A percentile compares a stretch with the other conserved stretches of the same genome.
Conservation (phyloP, 2,329 filamentous ascomycete genomes). For the Thermoascus crustaceus region DNA sequence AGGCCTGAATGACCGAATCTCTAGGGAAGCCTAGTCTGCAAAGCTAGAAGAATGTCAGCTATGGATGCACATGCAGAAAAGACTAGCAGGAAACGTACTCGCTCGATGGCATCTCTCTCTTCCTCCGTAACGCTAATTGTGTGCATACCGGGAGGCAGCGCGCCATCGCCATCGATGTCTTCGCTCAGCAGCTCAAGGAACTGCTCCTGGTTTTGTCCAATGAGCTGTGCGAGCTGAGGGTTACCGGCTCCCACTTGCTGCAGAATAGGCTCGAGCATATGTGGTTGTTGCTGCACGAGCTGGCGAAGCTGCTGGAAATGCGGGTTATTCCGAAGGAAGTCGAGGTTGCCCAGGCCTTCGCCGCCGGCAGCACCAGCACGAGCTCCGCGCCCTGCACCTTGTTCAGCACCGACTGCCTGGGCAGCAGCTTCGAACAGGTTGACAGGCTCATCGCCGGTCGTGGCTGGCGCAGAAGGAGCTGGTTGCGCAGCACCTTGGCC, state of each 20-base stretch:
- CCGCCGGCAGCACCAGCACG: conserved; percentile 40
- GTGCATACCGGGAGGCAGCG: conserved; percentile 76
- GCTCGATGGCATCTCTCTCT: conserved; percentile 92
- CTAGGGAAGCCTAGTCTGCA: conserved; percentile 89
- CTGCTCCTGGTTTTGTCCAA: conserved; percentile 83
- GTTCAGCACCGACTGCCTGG: conserved; percentile 54
- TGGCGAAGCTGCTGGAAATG: conserved; percentile 97
- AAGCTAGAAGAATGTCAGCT: conserved; percentile 48
- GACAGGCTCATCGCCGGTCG: conserved; percentile 53
- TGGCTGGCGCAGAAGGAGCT: conserved; percentile 26
- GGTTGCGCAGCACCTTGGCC: conserved; percentile 35
- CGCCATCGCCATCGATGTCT: conserved; percentile 69
- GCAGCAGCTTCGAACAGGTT: conserved; percentile 93
- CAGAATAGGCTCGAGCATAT: conserved; percentile 97
- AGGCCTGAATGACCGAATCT: conserved; percentile 91
- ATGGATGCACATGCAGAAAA: conserved; percentile 4
- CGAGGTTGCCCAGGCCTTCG: conserved; percentile 65
- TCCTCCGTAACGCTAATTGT: conserved; percentile 89
- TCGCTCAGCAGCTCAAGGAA: conserved; percentile 87
- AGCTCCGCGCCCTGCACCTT: conserved; percentile 36
- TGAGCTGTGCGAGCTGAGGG: conserved; percentile 85
- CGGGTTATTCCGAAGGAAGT: conserved; percentile 88
- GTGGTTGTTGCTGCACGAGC: conserved; percentile 92
- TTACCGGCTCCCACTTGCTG: conserved; percentile 94
- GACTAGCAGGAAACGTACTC: conserved; percentile 49